These are phyloP conservation scores for Porogramme epimiltina DNA, from an alignment of 1,284 basidiomycete species.

Conservation along the genomic window DNA sequence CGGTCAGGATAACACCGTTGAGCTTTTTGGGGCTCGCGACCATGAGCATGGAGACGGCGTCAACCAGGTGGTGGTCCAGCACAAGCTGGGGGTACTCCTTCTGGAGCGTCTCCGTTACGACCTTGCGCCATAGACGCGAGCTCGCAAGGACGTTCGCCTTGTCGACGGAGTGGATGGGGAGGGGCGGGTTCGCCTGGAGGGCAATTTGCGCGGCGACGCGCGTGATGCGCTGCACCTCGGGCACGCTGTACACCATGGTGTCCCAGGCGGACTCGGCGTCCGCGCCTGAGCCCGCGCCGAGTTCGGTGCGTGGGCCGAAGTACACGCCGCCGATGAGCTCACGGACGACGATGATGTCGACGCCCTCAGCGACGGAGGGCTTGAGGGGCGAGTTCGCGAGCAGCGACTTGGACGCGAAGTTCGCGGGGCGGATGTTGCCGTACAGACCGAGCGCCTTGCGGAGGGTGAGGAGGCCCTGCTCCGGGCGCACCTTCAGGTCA, in stretches of 20 bases:
- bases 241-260: conserved; percentile 90
- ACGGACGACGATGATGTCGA: conserved; percentile 92
- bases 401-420: conserved; percentile 91
- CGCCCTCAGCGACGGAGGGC: conserved; percentile 82
- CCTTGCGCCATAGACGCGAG: conserved; percentile 92
- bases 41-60: conserved; percentile 97
- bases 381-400: conserved; percentile 93
- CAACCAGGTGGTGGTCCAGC: conserved; percentile 91
- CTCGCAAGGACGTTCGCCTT: conserved; percentile 99
- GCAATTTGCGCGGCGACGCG: conserved; percentile 96
- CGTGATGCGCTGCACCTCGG: conserved; percentile 94
- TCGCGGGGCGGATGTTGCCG: conserved; percentile 97
- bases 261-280: conserved; percentile 80
- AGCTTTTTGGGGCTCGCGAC: conserved; percentile 91
- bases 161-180: conserved; percentile 93
- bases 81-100: conserved; percentile 87
- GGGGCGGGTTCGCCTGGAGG: conserved; percentile 80
- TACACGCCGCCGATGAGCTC: conserved; percentile 94
- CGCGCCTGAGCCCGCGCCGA: conserved; percentile 59
- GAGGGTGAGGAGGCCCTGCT: conserved; percentile 89
- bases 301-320: conserved; percentile 94
- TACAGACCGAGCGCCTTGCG: conserved; percentile 95
- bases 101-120: conserved; percentile 81
- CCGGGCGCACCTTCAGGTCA: conserved; percentile 89
- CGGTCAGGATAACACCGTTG: conserved; percentile 94